Conservation (phyloP, 1,284 basidiomycete genomes). For the Pterula multifida region DNA sequence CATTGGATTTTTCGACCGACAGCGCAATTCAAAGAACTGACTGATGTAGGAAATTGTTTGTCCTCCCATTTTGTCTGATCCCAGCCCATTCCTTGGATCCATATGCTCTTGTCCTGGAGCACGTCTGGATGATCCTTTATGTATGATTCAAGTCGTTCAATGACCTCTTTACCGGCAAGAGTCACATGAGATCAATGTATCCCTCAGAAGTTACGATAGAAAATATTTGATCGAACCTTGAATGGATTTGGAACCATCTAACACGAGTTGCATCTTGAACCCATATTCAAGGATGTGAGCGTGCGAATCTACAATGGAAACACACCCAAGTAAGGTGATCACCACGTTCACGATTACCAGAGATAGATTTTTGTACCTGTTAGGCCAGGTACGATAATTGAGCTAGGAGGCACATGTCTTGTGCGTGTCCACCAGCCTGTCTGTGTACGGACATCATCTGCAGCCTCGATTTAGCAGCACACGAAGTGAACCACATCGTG, state of each 20-base stretch:
- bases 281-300: slow-evolving; percentile 68
- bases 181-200: background rate
- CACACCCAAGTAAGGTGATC: slow-evolving; percentile 1
- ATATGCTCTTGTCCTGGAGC: slow-evolving; percentile 38
- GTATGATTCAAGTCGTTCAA: slow-evolving; percentile 40
- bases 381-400: slow-evolving; percentile 58
- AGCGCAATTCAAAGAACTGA: slow-evolving; percentile 21
- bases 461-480: slow-evolving; percentile 4
- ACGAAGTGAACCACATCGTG: background rate
- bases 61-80: slow-evolving; percentile 76
- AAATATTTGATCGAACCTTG: slow-evolving; percentile 31
- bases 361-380: slow-evolving; percentile 44
- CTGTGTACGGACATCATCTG: slow-evolving; percentile 9
- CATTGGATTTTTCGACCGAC: slow-evolving; percentile 1
- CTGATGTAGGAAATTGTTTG: slow-evolving; percentile 67
- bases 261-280: slow-evolving; percentile 50
- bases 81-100: slow-evolving; percentile 88
- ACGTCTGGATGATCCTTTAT: slow-evolving; percentile 45
- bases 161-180: slow-evolving; percentile 6
- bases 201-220: no score
- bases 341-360: background rate
- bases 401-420: slow-evolving; percentile 15
- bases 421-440: slow-evolving; percentile 12
- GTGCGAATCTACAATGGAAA: slow-evolving; percentile 52
- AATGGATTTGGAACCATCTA: slow-evolving; percentile 48